phyloP scores from a whole-genome alignment of 108 stramenopile genomes.

The Nannochloropsis oceanica region DNA sequence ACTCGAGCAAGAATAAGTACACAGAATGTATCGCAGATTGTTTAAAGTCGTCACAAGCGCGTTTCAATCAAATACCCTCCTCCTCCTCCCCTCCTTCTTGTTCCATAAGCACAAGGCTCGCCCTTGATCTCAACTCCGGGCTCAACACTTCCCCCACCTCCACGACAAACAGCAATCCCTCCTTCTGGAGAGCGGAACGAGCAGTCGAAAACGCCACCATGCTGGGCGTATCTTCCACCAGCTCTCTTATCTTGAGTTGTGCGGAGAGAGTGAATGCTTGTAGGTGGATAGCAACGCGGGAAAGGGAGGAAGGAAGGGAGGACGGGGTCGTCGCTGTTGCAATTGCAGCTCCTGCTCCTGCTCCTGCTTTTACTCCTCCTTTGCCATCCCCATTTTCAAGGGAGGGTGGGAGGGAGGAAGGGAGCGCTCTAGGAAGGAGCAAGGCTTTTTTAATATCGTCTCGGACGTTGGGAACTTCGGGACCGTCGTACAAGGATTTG shows the following conservation, averaged over 20 bases:
- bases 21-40: no score
- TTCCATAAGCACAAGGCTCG: conserved; percentile 18
- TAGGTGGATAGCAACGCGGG: conserved; percentile 38
- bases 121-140: conserved; percentile 46
- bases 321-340: not conserved
- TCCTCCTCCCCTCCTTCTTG: not conserved
- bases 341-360: not conserved
- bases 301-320: conserved; percentile 16
- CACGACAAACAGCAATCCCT: conserved; percentile 45
- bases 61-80: no score
- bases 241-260: conserved; percentile 49
- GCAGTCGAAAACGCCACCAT: conserved; percentile 50
- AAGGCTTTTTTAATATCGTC: not conserved
- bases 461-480: not conserved
- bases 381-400: not conserved
- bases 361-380: not conserved
- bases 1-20: no score
- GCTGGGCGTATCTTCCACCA: conserved; percentile 50
- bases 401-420: not conserved
- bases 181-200: conserved; percentile 44
- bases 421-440: not conserved
- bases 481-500: not conserved
- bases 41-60: no score
- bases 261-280: conserved; percentile 28
- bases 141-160: conserved; percentile 42